A percentile compares a stretch with the other conserved stretches of the same genome.
Evolutionary conservation across 179 eudicot genomes (phyloP).

Genomic region (Nepenthes alata): DNA sequence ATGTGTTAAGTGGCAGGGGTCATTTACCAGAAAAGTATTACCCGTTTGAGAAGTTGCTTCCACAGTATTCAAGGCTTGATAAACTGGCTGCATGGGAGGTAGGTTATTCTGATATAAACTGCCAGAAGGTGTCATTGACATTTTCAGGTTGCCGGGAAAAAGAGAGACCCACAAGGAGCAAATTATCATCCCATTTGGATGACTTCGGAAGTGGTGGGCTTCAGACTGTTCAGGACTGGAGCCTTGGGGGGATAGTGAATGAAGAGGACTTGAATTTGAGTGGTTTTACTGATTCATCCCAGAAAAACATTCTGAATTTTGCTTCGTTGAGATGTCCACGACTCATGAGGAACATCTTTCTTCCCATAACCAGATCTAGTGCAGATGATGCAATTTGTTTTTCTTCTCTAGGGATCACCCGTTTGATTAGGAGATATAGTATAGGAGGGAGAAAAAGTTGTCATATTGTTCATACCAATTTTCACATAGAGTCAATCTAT

Average conservation of each 20-base stretch:
- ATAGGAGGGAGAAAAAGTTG: slow-evolving; percentile 20
- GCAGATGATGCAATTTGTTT: slow-evolving; percentile 49
- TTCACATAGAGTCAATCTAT: slow-evolving; percentile 31
- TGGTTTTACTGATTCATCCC: slow-evolving; percentile 33
- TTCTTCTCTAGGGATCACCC: slow-evolving; percentile 74
- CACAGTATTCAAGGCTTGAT: slow-evolving; percentile 39
- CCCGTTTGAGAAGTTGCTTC: slow-evolving; percentile 30
- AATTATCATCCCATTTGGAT: slow-evolving; percentile 14
- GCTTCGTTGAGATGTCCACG: slow-evolving; percentile 17
- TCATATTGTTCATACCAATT: slow-evolving; percentile 42
- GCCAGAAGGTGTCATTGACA: slow-evolving; percentile 33
- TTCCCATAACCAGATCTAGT: slow-evolving; percentile 38
- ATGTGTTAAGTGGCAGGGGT: slow-evolving; percentile 35
- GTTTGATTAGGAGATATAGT: slow-evolving; percentile 30
- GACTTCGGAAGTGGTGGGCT: slow-evolving; percentile 14
- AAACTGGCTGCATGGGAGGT: slow-evolving; percentile 59
- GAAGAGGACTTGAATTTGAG: slow-evolving; percentile 23
- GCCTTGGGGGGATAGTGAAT: slow-evolving; percentile 22
- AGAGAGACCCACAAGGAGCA: slow-evolving; percentile 10
- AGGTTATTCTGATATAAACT: slow-evolving; percentile 63
- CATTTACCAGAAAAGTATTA: slow-evolving; percentile 32
- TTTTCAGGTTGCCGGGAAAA: slow-evolving; percentile 15
- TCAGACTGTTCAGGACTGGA: slow-evolving; percentile 13
- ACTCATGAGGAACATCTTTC: slow-evolving; percentile 37
- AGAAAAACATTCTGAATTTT: slow-evolving; percentile 16